Percentiles rank a stretch among this genome's conserved stretches.
Evolutionary conservation across 768 basidiomycete species (phyloP).

Genomic region (Lactifluus rugatus): DNA sequence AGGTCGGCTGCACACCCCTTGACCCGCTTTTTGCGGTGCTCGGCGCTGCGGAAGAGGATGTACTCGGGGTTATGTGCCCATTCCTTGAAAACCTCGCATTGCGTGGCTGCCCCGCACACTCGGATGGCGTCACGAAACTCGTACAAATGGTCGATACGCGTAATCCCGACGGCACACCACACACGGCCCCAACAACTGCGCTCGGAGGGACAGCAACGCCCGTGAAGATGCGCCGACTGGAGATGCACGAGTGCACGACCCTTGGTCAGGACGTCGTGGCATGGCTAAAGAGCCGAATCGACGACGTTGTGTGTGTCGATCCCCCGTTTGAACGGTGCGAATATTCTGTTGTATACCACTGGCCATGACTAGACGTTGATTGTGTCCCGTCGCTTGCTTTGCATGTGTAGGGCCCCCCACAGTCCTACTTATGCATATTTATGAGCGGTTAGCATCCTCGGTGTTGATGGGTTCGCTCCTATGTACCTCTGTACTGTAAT

Average conservation of each 20-base stretch:
- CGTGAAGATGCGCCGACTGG: constrained; percentile 44
- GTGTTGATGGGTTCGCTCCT: neutral
- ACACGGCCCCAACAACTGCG: constrained; percentile 24
- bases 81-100: constrained; percentile 48
- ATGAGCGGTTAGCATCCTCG: constrained; percentile 6
- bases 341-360: constrained; percentile 19
- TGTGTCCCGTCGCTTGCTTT: constrained; percentile 10
- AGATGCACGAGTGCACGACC: constrained; percentile 56
- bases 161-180: constrained; percentile 44
- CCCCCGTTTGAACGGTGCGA: constrained; percentile 39
- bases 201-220: constrained; percentile 42
- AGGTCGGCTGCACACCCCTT: constrained; percentile 54
- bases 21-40: constrained; percentile 55
- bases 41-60: constrained; percentile 51
- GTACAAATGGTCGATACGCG: constrained; percentile 64
- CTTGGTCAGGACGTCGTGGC: constrained; percentile 59
- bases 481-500: constrained; percentile 14
- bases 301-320: constrained; percentile 54
- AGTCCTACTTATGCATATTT: constrained; percentile 22
- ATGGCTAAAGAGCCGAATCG: constrained; percentile 56
- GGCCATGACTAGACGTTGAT: constrained; percentile 16
- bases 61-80: constrained; percentile 51
- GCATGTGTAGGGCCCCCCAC: constrained; percentile 19
- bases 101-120: constrained; percentile 55
- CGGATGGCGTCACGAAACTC: constrained; percentile 55